Evolutionary conservation across 495 filamentous ascomycete species (phyloP).

Genomic region (Neurospora hispaniola): DNA sequence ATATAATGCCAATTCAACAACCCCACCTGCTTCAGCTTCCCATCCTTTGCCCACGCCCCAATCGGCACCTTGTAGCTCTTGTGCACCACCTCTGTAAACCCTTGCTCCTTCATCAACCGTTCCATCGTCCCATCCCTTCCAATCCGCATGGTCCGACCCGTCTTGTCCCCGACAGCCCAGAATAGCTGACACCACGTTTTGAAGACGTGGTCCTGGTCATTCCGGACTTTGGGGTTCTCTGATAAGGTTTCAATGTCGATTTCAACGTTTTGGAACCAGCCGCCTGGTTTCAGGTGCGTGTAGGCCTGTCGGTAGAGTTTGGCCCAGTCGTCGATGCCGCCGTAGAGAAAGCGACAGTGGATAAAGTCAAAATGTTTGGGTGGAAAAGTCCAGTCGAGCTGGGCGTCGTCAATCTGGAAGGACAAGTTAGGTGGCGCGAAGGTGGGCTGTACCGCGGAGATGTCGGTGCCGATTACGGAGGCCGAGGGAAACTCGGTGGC

Average conservation of each 20-base stretch:
- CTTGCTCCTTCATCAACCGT: neutral
- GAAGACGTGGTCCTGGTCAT: constrained; percentile 1
- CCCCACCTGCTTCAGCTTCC: constrained; percentile 2
- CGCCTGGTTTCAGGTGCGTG: neutral
- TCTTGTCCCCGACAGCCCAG: constrained; percentile 6
- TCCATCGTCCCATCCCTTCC: neutral
- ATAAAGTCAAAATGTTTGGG: neutral
- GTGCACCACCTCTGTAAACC: neutral
- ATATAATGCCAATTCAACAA: neutral
- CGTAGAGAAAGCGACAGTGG: neutral
- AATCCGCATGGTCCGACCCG: neutral
- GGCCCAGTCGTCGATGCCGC: neutral
- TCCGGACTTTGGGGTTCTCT: neutral
- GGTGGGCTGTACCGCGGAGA: neutral
- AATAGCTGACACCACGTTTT: constrained; percentile 4
- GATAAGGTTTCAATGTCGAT: constrained; percentile 4
- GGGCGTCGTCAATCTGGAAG: neutral
- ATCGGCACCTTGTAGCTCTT: constrained; percentile 7
- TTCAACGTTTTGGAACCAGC: constrained; percentile 5
- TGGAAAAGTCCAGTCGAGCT: neutral
- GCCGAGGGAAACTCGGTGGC: neutral
- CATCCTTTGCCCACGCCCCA: constrained; percentile 11
- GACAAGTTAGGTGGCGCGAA: neutral
- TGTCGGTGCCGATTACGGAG: neutral
- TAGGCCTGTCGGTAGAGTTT: neutral